Evolutionary conservation across 2,329 filamentous ascomycete species (phyloP).

Genomic region (Ceratocystis cacaofunesta): DNA sequence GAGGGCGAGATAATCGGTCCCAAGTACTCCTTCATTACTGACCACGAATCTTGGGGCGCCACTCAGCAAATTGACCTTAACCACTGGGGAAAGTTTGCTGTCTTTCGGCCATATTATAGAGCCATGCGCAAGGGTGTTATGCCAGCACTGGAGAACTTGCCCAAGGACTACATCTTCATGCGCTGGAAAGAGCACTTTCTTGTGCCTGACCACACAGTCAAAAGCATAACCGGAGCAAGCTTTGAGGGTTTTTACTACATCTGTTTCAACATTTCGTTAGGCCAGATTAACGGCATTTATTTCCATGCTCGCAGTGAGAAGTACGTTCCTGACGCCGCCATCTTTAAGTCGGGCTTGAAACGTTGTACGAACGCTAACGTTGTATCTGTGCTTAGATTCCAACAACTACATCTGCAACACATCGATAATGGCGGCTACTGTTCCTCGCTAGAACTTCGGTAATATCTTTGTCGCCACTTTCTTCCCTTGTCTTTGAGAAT

Average conservation of each 20-base stretch:
- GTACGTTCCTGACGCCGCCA: constrained; percentile 37
- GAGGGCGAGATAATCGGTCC: constrained; percentile 94
- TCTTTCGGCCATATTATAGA: constrained; percentile 62
- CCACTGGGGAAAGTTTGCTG: constrained; percentile 83
- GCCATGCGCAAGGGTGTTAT: constrained; percentile 41
- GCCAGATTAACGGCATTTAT: constrained; percentile 83
- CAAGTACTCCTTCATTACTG: constrained; percentile 86
- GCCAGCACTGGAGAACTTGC: constrained; percentile 52
- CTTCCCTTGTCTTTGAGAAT: background rate
- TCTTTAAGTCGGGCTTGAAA: background rate
- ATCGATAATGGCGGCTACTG: constrained; percentile 73
- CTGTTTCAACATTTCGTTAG: constrained; percentile 85
- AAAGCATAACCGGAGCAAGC: constrained; percentile 82
- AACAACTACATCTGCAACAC: constrained; percentile 82
- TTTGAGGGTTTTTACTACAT: constrained; percentile 99
- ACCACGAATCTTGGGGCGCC: constrained; percentile 81
- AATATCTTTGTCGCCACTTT: background rate
- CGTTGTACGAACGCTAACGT: background rate
- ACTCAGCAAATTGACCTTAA: constrained; percentile 80
- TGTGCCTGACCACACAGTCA: constrained; percentile 83
- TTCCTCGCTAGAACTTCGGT: constrained; percentile 67
- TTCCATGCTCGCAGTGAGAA: constrained; percentile 97
- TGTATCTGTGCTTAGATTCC: constrained; percentile 45
- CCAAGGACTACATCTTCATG: constrained; percentile 90
- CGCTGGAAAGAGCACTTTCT: constrained; percentile 98